A percentile compares a stretch with the other conserved stretches of the same genome.
These are phyloP conservation scores for Sequoia sempervirens DNA, from an alignment of 75 land plant genomes.

Conservation along the genomic window DNA sequence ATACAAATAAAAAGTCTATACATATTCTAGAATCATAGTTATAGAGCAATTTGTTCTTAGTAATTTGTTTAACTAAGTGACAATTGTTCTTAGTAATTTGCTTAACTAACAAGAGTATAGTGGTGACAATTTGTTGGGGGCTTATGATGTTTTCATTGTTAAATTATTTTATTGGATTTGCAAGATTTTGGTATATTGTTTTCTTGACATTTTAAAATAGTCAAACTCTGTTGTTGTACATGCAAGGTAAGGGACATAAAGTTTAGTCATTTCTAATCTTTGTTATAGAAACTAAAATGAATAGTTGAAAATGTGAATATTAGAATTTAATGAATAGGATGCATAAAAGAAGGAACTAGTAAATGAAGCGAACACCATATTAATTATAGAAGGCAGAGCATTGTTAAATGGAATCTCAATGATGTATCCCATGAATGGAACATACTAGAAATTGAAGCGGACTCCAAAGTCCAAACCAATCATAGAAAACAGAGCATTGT, in stretches of 20 bases:
- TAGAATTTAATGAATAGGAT: no score
- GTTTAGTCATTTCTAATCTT: background rate
- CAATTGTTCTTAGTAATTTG: no score
- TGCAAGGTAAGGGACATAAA: background rate
- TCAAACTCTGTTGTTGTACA: background rate
- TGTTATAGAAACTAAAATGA: background rate
- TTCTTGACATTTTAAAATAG: background rate
- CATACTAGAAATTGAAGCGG: no score
- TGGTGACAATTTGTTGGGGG: background rate
- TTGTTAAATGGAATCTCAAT: no score
- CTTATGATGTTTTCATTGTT: background rate
- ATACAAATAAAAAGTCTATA: background rate
- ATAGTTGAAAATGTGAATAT: no score
- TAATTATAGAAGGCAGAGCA: no score
- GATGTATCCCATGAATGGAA: no score
- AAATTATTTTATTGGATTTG: background rate
- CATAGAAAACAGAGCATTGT: no score
- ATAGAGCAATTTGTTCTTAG: background rate
- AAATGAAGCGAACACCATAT: no score
- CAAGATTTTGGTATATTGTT: background rate
- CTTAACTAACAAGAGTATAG: background rate
- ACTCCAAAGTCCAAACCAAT: no score
- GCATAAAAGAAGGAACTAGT: no score
- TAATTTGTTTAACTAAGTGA: background rate
- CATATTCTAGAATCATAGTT: background rate